phyloP scores from a whole-genome alignment of 441 rosid genomes.

The Populus hybrid region DNA sequence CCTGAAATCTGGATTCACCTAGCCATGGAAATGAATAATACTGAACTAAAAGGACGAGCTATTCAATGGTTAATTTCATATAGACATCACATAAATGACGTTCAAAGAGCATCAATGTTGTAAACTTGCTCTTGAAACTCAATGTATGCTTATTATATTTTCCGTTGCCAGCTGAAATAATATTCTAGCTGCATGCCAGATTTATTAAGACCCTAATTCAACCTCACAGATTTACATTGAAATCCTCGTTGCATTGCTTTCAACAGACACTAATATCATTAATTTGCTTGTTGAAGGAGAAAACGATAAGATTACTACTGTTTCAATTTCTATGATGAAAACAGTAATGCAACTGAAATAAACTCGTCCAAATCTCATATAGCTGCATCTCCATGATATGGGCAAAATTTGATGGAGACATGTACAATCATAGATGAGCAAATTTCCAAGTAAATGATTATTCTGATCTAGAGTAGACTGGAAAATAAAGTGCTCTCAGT shows the following conservation, averaged over 20 bases:
- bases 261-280: neutral
- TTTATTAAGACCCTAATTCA: neutral
- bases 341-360: neutral
- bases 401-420: neutral
- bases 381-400: neutral
- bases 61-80: neutral
- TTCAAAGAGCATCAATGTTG: neutral
- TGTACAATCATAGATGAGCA: neutral
- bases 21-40: neutral
- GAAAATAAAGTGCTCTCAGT: neutral
- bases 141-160: neutral
- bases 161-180: neutral
- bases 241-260: neutral
- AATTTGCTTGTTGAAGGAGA: neutral
- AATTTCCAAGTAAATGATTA: neutral
- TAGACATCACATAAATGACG: neutral
- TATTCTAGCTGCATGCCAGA: neutral
- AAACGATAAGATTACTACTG: neutral
- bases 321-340: neutral
- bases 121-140: neutral
- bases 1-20: neutral
- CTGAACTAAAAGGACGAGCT: neutral
- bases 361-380: neutral
- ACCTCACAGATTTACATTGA: neutral
- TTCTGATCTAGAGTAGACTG: neutral